Evolutionary conservation across 306 rosid genomes (phyloP).

Genomic region (Mimosa pudica): DNA sequence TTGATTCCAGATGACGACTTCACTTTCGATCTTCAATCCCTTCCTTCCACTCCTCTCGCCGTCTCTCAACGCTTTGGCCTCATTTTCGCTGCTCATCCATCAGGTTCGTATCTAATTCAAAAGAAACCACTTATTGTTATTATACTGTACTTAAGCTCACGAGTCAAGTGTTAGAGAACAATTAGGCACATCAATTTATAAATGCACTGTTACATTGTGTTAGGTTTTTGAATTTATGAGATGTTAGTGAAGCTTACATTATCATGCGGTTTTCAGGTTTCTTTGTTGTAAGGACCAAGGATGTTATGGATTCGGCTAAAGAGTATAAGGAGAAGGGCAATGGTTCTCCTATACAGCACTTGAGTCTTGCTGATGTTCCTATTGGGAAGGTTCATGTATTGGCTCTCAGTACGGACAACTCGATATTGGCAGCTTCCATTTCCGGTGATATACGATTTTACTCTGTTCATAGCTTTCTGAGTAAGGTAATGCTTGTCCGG

Average conservation of each 20-base stretch:
- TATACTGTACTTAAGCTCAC: too few relatives aligned
- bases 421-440: conserved; percentile 60
- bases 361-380: conserved; percentile 63
- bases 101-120: conserved; percentile 36
- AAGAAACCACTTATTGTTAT: too few relatives aligned
- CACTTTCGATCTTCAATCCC: conserved; percentile 45
- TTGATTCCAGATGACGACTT: conserved; percentile 41
- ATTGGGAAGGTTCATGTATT: conserved; percentile 62
- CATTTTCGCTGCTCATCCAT: conserved; percentile 65
- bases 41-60: conserved; percentile 75
- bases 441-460: conserved; percentile 52
- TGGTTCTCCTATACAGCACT: conserved; percentile 55
- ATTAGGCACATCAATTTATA: too few relatives aligned
- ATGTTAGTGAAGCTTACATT: background rate
- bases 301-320: conserved; percentile 64
- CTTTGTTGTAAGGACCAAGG: conserved; percentile 65
- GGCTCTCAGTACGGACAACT: conserved; percentile 66
- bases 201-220: too few relatives aligned
- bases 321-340: conserved; percentile 56
- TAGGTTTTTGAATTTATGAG: background rate
- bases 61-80: conserved; percentile 68
- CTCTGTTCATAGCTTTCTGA: conserved; percentile 49
- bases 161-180: too few relatives aligned
- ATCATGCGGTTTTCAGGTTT: conserved; percentile 52
- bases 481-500: conserved; percentile 46